Conservation (phyloP, 139 green algal genomes). For the Eudorina sp. region DNA sequence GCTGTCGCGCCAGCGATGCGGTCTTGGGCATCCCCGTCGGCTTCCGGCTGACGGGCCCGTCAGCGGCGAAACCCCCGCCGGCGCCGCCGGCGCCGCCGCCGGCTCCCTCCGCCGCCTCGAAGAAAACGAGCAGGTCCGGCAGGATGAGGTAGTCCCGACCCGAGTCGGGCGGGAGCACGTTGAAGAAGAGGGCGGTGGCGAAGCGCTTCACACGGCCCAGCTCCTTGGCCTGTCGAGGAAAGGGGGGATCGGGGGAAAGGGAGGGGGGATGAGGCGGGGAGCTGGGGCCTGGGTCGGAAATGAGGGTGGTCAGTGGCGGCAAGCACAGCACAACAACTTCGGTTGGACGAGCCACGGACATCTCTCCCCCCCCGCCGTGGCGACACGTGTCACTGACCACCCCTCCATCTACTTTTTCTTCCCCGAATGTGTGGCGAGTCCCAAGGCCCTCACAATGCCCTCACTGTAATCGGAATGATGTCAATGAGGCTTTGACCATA, state of each 20-base stretch:
- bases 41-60: too few species aligned
- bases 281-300: too few species aligned
- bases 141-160: constrained; percentile 6
- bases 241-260: background rate
- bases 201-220: constrained; percentile 42
- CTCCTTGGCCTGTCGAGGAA: background rate
- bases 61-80: background rate
- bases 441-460: too few species aligned
- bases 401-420: too few species aligned
- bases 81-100: background rate
- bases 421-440: too few species aligned
- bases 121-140: background rate
- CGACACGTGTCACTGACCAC: too few species aligned
- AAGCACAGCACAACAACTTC: too few species aligned
- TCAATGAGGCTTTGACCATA: too few species aligned
- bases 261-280: background rate
- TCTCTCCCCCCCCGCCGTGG: too few species aligned
- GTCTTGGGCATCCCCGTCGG: background rate
- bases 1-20: background rate
- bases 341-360: too few species aligned
- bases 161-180: constrained; percentile 25
- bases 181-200: constrained; percentile 56
- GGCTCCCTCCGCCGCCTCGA: background rate
- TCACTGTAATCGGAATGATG: too few species aligned
- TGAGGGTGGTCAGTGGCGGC: too few species aligned